These are phyloP conservation scores for Mallotus repandus DNA, from an alignment of 441 rosid genomes.

Conservation along the genomic window DNA sequence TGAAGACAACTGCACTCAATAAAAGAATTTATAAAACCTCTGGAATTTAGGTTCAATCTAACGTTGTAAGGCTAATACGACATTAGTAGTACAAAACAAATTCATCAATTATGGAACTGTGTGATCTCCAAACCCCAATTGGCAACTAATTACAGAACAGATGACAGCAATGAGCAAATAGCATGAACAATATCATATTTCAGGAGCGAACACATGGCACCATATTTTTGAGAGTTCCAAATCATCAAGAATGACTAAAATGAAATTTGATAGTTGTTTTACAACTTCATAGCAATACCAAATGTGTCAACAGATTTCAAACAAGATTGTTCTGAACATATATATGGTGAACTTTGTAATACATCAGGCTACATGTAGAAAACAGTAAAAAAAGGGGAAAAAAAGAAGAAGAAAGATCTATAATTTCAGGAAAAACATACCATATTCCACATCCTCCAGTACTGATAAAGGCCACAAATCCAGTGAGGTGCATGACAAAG, in stretches of 20 bases:
- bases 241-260: neutral
- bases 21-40: neutral
- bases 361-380: neutral
- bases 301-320: neutral
- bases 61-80: neutral
- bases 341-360: no score
- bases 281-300: neutral
- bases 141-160: neutral
- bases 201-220: slow-evolving; percentile 3
- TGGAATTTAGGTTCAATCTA: neutral
- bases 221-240: neutral
- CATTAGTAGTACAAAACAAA: neutral
- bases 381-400: neutral
- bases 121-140: neutral
- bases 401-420: neutral
- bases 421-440: slow-evolving; percentile 47
- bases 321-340: slow-evolving; percentile 1
- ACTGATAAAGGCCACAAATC: slow-evolving; percentile 56
- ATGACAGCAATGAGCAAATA: neutral
- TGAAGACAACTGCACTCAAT: neutral
- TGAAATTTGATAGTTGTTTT: neutral
- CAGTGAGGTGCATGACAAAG: slow-evolving; percentile 13
- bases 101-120: neutral
- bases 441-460: slow-evolving; percentile 99
- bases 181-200: neutral